Base-by-base conservation (phyloP, 1,284 basidiomycete species). In the Leccinum pachyderme region DNA sequence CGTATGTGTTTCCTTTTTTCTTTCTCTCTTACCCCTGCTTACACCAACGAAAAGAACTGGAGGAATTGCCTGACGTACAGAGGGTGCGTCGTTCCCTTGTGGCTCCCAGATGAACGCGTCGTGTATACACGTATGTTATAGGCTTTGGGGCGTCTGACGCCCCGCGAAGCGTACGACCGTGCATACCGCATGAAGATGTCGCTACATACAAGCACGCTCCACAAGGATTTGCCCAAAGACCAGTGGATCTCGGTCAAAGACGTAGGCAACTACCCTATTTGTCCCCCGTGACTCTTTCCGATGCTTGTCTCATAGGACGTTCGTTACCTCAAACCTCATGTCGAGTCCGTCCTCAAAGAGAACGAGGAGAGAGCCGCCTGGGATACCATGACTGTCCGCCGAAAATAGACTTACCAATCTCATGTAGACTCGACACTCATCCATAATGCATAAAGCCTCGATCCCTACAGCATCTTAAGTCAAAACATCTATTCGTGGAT, bases 141-240 rank as follows among this genome's bases (percentile, higher is more conserved):
- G 94, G 95, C 95, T 41, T 72, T 99, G 64, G 73, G 70, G 47
- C 95, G 96, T 72, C 78, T 99, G 64, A 86, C 91, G 43, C 79
- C 82, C 43, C 80, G 82, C 51, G 88, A 98, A 77, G 70, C 78
- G 31, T 98, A 96, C 75, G 95, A 98, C 82, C 92, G 96, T 59
- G 86, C 85, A 55, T 98, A 80, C 84, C 92, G 97, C 63, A 79
- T 97, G 73, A 91, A 94, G 70, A 79, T 87, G 48, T 94, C 95
- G 35, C 39, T 71, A 15, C 68, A 69, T 37, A 90, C 95, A 62
- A 89, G 87, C 58, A 80, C 95, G 57, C 74, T 91, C 51, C 95
- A 98, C 76, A 82, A 84, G 53, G 80, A 87, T 37, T 81, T 98
- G 22, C 86, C 94, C 61, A 93, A 94, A 74, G 87, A 88, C 37